Conservation (phyloP, 257 asterid species). For the Solanum pinnatisectum region DNA sequence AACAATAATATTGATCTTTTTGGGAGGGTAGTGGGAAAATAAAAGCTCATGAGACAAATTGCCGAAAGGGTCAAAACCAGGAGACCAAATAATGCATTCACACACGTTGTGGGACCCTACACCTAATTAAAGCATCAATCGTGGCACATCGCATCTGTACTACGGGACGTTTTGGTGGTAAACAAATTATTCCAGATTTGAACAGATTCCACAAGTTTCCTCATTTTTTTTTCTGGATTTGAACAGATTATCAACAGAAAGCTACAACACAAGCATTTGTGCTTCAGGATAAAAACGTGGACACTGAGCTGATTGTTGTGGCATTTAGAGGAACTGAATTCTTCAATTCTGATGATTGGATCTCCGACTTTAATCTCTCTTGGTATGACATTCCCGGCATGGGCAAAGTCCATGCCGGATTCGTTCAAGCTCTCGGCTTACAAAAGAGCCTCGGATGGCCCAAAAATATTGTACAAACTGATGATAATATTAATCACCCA, state of each 20-base stretch:
- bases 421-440: slow-evolving; percentile 50
- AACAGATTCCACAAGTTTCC: not conserved
- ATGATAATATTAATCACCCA: not conserved
- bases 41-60: not conserved
- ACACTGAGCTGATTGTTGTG: slow-evolving; percentile 22
- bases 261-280: slow-evolving; percentile 38
- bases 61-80: not conserved
- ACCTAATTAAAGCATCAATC: not conserved
- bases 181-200: not conserved
- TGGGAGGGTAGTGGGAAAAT: not conserved
- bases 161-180: not conserved
- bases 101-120: not conserved
- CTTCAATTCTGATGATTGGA: slow-evolving; percentile 33
- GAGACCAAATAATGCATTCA: not conserved
- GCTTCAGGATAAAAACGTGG: slow-evolving; percentile 12
- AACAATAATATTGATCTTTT: not conserved
- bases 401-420: slow-evolving; percentile 46
- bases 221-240: not conserved
- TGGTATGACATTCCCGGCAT: slow-evolving; percentile 27
- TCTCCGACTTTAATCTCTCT: slow-evolving; percentile 33
- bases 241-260: not conserved
- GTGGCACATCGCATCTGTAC: not conserved
- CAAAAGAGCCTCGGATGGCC: slow-evolving; percentile 26
- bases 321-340: slow-evolving; percentile 47
- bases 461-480: not conserved